Percentiles rank a stretch among this genome's conserved stretches.
phyloP scores from a whole-genome alignment of 2,329 filamentous ascomycete species.

The Bipolaris oryzae region DNA sequence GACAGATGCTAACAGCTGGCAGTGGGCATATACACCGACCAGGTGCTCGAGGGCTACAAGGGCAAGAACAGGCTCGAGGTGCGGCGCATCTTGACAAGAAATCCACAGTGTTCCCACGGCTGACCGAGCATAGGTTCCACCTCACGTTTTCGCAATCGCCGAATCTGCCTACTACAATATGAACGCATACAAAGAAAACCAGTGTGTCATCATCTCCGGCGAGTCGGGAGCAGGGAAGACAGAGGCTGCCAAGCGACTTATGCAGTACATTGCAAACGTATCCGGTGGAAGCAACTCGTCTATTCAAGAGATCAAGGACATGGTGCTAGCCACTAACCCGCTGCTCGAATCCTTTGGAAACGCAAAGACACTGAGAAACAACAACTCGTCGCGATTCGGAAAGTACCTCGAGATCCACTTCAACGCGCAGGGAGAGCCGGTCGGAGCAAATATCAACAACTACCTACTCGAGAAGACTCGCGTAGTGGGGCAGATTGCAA shows the following conservation, averaged over 20 bases:
- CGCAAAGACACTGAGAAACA: constrained; percentile 96
- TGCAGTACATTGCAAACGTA: constrained; percentile 99
- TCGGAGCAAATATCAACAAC: constrained; percentile 97
- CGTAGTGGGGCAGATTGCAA: constrained; percentile 91
- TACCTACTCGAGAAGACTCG: constrained; percentile 94
- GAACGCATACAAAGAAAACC: constrained; percentile 99
- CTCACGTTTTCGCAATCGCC: constrained; percentile 96
- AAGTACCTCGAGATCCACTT: constrained; percentile 99
- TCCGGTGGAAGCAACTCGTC: constrained; percentile 83
- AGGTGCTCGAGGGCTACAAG: constrained; percentile 89
- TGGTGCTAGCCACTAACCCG: constrained; percentile 98
- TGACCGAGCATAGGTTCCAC: constrained; percentile 64
- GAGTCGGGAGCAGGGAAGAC: constrained; percentile 99
- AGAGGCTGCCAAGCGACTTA: constrained; percentile 96
- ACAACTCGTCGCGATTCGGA: constrained; percentile 97
- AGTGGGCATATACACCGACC: constrained; percentile 96
- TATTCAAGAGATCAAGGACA: constrained; percentile 97
- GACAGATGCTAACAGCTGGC: constrained; percentile 46
- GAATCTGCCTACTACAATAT: constrained; percentile 99
- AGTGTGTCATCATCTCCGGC: constrained; percentile 98
- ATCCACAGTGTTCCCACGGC: constrained; percentile 1
- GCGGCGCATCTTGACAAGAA: constrained; percentile 8
- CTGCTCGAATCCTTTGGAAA: constrained; percentile 97
- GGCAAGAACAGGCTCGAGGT: constrained; percentile 93
- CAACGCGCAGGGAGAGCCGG: constrained; percentile 86